These are phyloP conservation scores for Daldinia sp. DNA, from an alignment of 2,329 filamentous ascomycete species.

Conservation along the genomic window DNA sequence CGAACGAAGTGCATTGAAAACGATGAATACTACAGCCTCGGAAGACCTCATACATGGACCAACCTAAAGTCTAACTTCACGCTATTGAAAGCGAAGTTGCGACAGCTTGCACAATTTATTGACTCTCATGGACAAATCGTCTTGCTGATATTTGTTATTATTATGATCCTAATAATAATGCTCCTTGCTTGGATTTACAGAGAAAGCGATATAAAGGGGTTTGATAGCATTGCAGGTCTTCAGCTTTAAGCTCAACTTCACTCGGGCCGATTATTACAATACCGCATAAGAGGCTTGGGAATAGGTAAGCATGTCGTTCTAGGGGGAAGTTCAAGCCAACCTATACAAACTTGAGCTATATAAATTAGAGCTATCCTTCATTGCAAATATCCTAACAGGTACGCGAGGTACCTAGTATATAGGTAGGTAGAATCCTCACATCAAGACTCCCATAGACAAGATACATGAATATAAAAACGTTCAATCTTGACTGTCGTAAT, in stretches of 20 bases:
- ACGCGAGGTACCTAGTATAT: neutral
- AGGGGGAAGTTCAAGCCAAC: too few relatives aligned
- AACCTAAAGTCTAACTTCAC: neutral
- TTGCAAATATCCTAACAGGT: too few relatives aligned
- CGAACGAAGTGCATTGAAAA: neutral
- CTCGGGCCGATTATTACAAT: too few relatives aligned
- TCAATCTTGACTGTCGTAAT: constrained; percentile 5
- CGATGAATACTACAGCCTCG: neutral
- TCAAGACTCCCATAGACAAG: neutral
- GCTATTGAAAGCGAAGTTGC: neutral
- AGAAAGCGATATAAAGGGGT: neutral
- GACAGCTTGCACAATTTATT: neutral
- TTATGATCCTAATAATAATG: neutral
- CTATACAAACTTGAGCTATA: too few relatives aligned
- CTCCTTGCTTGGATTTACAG: neutral
- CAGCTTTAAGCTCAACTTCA: too few relatives aligned
- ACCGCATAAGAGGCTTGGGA: too few relatives aligned
- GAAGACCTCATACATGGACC: neutral
- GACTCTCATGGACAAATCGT: constrained; percentile 1
- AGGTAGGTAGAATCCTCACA: neutral
- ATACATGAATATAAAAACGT: too few relatives aligned
- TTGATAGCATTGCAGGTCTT: neutral
- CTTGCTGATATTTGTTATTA: neutral
- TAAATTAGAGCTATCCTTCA: too few relatives aligned
- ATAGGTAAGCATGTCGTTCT: too few relatives aligned